phyloP scores from a whole-genome alignment of 768 basidiomycete genomes.

The Mycena polygramma region DNA sequence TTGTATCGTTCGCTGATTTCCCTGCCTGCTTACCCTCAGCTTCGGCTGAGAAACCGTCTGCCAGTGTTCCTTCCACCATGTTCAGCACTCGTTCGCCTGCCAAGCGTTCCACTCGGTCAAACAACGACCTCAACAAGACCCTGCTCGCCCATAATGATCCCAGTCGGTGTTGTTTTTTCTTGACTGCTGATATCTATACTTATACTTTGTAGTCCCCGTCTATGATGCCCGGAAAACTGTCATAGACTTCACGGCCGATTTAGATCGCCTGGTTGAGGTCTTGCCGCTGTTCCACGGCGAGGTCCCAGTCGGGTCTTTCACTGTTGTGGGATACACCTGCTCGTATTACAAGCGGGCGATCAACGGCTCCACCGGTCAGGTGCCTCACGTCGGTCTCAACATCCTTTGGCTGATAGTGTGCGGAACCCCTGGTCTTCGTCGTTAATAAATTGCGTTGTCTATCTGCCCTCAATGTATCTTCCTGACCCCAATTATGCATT shows the following conservation, averaged over 20 bases:
- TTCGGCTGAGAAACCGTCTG: too few relatives aligned
- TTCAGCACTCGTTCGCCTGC: too few relatives aligned
- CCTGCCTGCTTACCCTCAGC: too few relatives aligned
- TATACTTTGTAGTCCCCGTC: neutral
- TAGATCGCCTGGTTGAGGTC: neutral
- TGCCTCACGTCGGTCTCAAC: neutral
- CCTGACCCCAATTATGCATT: neutral
- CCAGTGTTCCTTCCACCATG: too few relatives aligned
- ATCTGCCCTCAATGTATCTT: too few relatives aligned
- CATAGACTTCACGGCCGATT: neutral
- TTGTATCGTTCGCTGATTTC: too few relatives aligned
- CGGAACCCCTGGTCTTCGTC: constrained; percentile 24
- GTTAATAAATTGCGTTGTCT: constrained; percentile 13
- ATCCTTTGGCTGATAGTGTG: neutral
- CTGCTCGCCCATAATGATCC: neutral
- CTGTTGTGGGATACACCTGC: neutral
- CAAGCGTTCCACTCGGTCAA: too few relatives aligned
- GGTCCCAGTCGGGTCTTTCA: neutral
- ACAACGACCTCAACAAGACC: neutral
- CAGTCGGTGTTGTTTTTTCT: neutral
- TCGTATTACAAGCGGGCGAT: neutral
- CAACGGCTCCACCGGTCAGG: neutral
- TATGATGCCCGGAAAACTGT: neutral
- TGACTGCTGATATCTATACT: too few relatives aligned
- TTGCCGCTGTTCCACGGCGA: neutral